Evolutionary conservation across 768 basidiomycete species (phyloP).

Genomic region (Auriculariales sp.): DNA sequence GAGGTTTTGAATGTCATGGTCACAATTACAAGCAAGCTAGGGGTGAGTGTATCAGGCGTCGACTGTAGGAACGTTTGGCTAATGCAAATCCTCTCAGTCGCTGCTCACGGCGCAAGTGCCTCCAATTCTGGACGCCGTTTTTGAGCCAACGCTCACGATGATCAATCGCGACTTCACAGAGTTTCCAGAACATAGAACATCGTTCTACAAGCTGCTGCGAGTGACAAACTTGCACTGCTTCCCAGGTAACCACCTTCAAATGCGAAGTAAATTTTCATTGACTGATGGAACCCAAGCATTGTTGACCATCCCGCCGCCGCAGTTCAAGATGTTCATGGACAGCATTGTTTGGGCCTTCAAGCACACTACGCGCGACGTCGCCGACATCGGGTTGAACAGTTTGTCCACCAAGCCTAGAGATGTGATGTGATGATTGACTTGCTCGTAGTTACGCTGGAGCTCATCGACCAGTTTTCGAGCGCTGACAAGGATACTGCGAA

Average conservation of each 20-base stretch:
- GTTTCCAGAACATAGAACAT: slow-evolving; percentile 92
- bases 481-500: slow-evolving; percentile 24
- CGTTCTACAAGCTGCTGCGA: slow-evolving; percentile 91
- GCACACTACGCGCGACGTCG: slow-evolving; percentile 97
- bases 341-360: slow-evolving; percentile 99
- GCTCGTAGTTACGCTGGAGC: slow-evolving; percentile 16
- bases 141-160: slow-evolving; percentile 94
- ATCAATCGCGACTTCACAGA: slow-evolving; percentile 99
- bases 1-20: slow-evolving; percentile 97
- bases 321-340: slow-evolving; percentile 98
- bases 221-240: slow-evolving; percentile 90
- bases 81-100: slow-evolving; percentile 28
- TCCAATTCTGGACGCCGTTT: slow-evolving; percentile 90
- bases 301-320: slow-evolving; percentile 70
- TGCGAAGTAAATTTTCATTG: not conserved
- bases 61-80: slow-evolving; percentile 9
- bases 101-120: slow-evolving; percentile 88
- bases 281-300: slow-evolving; percentile 36
- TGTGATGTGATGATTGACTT: slow-evolving; percentile 14
- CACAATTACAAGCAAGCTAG: slow-evolving; percentile 77
- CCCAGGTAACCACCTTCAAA: slow-evolving; percentile 48
- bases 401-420: slow-evolving; percentile 3
- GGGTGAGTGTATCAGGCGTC: slow-evolving; percentile 37
- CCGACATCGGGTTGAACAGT: slow-evolving; percentile 53
- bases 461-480: slow-evolving; percentile 30